Conservation (phyloP, 805 yeast species). For the Yamadazyma scolyti region DNA sequence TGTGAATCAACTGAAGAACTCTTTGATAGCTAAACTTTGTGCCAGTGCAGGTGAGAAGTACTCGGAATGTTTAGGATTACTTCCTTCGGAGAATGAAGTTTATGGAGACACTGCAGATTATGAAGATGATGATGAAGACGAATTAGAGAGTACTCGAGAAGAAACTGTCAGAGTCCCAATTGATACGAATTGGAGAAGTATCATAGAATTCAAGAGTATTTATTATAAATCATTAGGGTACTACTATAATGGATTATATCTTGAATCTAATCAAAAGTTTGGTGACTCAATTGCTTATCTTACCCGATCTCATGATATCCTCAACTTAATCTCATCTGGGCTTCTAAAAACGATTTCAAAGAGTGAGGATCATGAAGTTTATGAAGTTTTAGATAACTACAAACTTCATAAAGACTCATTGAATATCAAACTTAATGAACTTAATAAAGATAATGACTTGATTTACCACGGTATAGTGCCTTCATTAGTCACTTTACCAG, state of each 20-base stretch:
- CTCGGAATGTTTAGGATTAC: conserved; percentile 37
- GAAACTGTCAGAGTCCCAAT: conserved; percentile 22
- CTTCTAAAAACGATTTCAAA: conserved; percentile 22
- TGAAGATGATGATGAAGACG: conserved; percentile 25
- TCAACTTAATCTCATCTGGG: conserved; percentile 27
- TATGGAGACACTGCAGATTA: conserved; percentile 15
- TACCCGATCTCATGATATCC: conserved; percentile 46
- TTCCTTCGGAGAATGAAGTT: conserved; percentile 7
- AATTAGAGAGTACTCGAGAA: conserved; percentile 13
- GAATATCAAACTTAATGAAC: conserved; percentile 31
- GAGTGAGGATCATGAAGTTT: conserved; percentile 21
- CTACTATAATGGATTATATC: conserved; percentile 53
- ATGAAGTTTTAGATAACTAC: conserved; percentile 37
- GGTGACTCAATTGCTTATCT: conserved; percentile 77
- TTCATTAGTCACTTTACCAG: conserved; percentile 53
- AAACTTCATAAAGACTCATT: conserved; percentile 40
- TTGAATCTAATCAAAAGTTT: conserved; percentile 53
- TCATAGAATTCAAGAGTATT: conserved; percentile 47
- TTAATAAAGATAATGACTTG: conserved; percentile 83
- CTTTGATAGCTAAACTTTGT: conserved; percentile 76
- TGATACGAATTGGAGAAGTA: conserved; percentile 48
- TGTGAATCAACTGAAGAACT: conserved; percentile 51
- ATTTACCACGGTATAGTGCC: conserved; percentile 83
- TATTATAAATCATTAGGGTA: conserved; percentile 59
- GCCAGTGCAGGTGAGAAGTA: conserved; percentile 56